Evolutionary conservation across 2,329 filamentous ascomycete species (phyloP), one percentile per base, ranked within the genome.

Genomic region (Alternaria novae-zelandiae): DNA sequence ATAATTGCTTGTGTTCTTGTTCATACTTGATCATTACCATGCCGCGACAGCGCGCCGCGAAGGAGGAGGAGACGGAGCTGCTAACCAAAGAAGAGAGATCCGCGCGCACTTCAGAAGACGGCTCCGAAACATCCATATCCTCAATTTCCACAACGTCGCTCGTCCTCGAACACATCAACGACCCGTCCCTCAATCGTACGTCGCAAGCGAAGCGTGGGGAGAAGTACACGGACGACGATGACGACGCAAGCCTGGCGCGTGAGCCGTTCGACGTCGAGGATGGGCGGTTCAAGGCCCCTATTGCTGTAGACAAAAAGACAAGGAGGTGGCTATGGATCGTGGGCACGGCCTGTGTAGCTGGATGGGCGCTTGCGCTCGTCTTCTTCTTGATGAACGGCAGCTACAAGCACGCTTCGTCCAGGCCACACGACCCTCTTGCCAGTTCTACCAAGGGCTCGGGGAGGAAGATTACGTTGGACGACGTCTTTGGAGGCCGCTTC

Each of bases 81-180:
- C 78, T 85, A 21, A 82, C 79, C 26, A 73, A 74, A 51, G 69
- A 78, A 41, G 73, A 79, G 57, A 64, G 65, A 53, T 63, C 73
- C 43, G 59, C 73, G 59, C 75, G 73, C 63, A 62, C 66, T 62
- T 80, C 78, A 61, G 74, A 79, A 65, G 79, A 78, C 66, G 73
- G 73, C 49, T 77, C 70, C 6, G 74, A 76, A 57, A 86, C 86
- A 65, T 93, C 92, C 4, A 79, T 87, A 49, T 92, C 91, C n/a
- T 91, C 90, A 44, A 89, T 89, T n/a, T 96, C 92, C 32, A 95
- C 92, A 11, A 94, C 91, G 5, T 95, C 92, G 71, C 85, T 96
- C 13, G 88, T 96, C 57, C 92, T 96, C 76, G 92, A 96, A 69
- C 88, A 90, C 66, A 86, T 95, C 69, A 86, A 88, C 72, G 89